Conservation (phyloP, 2,329 filamentous ascomycete species). For the Nothophaeocryptopus gaeumannii region DNA sequence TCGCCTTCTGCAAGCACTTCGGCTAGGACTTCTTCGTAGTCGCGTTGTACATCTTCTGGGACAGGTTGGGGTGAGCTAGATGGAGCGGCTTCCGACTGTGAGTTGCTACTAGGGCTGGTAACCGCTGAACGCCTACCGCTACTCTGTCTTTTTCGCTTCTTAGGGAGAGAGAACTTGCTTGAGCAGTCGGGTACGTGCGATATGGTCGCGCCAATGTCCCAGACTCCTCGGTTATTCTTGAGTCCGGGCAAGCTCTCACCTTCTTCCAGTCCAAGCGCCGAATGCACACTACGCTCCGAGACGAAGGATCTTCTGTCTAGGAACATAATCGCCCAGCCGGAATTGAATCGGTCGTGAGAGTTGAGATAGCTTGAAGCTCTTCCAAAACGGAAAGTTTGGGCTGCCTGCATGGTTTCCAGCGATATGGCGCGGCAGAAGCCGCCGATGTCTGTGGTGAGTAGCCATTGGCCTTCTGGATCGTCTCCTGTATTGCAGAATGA, state of each 20-base stretch:
- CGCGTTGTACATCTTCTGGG: not conserved
- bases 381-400: constrained; percentile 29
- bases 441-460: constrained; percentile 56
- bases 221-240: constrained; percentile 18
- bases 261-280: constrained; percentile 27
- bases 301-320: constrained; percentile 38
- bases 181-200: constrained; percentile 22
- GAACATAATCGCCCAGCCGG: constrained; percentile 39
- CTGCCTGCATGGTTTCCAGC: constrained; percentile 22
- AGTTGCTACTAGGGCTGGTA: not conserved
- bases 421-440: constrained; percentile 33
- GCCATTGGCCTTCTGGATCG: constrained; percentile 55
- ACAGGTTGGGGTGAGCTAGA: constrained; percentile 5
- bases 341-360: constrained; percentile 30
- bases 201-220: constrained; percentile 33
- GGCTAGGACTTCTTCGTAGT: not conserved
- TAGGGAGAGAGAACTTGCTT: constrained; percentile 12
- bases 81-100: constrained; percentile 2
- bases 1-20: not conserved
- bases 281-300: constrained; percentile 18
- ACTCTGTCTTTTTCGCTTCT: not conserved
- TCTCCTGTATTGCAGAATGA: constrained; percentile 58
- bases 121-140: constrained; percentile 4
- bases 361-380: constrained; percentile 5
- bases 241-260: constrained; percentile 22